Conservation (phyloP, 352 stramenopile genomes). For the Thalassiosira pacifica region DNA sequence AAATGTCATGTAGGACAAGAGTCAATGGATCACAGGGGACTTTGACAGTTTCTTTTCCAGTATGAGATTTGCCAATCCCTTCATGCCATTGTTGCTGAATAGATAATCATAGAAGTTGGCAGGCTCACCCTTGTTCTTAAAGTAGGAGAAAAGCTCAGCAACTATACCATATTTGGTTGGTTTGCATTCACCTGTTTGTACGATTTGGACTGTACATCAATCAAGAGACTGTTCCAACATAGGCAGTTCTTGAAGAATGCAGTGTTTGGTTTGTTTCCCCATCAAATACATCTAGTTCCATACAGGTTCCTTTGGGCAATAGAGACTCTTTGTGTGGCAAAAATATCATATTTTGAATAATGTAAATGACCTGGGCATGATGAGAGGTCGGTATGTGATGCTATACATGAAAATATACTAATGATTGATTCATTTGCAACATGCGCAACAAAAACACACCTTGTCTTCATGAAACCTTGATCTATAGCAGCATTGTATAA, state of each 20-base stretch:
- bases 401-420: no score
- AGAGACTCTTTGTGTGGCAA: neutral
- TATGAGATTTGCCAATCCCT: slow-evolving; percentile 51
- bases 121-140: slow-evolving; percentile 42
- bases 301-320: slow-evolving; percentile 48
- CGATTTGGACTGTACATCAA: slow-evolving; percentile 66
- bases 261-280: slow-evolving; percentile 69
- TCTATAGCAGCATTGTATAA: slow-evolving; percentile 18
- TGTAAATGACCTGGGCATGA: no score
- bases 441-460: no score
- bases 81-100: slow-evolving; percentile 65
- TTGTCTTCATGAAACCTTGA: slow-evolving; percentile 57
- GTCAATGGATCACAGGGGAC: slow-evolving; percentile 68
- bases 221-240: slow-evolving; percentile 70
- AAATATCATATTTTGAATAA: no score
- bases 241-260: slow-evolving; percentile 76
- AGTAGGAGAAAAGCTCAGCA: slow-evolving; percentile 69
- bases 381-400: no score
- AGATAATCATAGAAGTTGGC: slow-evolving; percentile 56
- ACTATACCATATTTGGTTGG: slow-evolving; percentile 60
- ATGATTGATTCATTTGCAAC: no score
- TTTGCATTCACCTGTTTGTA: slow-evolving; percentile 57
- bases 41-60: slow-evolving; percentile 46
- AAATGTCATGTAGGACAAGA: slow-evolving; percentile 58
- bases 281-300: slow-evolving; percentile 76